phyloP scores from a whole-genome alignment of 371 early-diverging fungal species.

The Zopfochytrium polystomum region DNA sequence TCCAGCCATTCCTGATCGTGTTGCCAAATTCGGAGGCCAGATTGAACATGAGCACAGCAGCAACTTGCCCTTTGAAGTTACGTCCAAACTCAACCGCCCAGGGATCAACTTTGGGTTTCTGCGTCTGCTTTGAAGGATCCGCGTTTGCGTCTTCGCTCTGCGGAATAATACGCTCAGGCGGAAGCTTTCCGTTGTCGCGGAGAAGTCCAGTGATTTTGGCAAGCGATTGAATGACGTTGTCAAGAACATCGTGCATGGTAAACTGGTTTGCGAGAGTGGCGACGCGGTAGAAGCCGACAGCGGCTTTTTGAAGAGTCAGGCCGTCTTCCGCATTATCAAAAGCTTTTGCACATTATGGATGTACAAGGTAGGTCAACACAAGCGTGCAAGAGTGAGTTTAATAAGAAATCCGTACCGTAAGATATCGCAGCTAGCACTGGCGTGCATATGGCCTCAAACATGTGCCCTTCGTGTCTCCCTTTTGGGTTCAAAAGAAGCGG shows the following conservation, averaged over 20 bases:
- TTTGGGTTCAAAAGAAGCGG: constrained; percentile 47
- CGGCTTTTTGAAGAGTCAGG: constrained; percentile 71
- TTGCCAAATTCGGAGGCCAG: constrained; percentile 73
- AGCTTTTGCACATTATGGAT: constrained; percentile 40
- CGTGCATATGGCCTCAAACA: constrained; percentile 61
- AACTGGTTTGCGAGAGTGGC: constrained; percentile 72
- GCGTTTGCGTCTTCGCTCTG: constrained; percentile 58
- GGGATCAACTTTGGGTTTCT: constrained; percentile 39
- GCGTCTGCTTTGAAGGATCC: not conserved
- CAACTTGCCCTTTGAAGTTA: constrained; percentile 83
- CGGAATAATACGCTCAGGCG: constrained; percentile 50
- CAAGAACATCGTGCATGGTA: constrained; percentile 70
- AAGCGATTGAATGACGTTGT: constrained; percentile 71
- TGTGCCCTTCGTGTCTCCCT: constrained; percentile 61
- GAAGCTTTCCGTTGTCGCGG: constrained; percentile 44
- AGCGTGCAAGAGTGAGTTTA: not conserved
- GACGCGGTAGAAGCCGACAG: constrained; percentile 78
- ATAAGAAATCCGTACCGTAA: constrained; percentile 48
- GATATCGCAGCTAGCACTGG: constrained; percentile 65
- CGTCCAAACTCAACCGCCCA: constrained; percentile 81
- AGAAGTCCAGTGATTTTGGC: constrained; percentile 72
- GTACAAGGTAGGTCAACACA: not conserved
- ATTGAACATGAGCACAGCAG: constrained; percentile 78
- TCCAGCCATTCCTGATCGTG: constrained; percentile 73
- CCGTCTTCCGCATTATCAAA: constrained; percentile 81